Evolutionary conservation across 176 grass and related monocot species (phyloP).

Genomic region (Thalia dealbata): DNA sequence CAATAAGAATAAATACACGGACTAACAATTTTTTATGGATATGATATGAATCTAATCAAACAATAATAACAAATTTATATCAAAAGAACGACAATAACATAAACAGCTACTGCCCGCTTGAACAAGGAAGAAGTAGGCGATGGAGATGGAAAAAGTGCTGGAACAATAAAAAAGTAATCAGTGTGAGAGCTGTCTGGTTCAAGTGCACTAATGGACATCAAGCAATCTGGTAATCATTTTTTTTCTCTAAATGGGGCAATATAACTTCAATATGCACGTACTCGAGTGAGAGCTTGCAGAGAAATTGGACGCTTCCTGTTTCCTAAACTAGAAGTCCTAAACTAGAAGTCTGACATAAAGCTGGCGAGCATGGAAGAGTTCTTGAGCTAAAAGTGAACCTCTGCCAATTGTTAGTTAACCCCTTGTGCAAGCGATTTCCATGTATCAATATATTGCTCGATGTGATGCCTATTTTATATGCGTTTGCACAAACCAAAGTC

Average conservation of each 20-base stretch:
- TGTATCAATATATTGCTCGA: slow-evolving; percentile 4
- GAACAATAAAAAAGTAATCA: background rate
- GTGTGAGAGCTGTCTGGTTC: background rate
- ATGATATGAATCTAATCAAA: too few relatives aligned
- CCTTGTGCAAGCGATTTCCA: slow-evolving; percentile 91
- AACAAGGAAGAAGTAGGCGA: too few relatives aligned
- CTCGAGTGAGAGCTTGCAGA: background rate
- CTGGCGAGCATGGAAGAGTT: slow-evolving; percentile 83
- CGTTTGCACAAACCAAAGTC: background rate
- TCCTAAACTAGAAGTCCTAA: slow-evolving; percentile 22
- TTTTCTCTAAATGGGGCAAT: background rate
- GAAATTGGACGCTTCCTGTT: background rate
- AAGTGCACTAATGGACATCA: background rate
- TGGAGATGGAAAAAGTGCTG: too few relatives aligned
- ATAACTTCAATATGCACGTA: background rate
- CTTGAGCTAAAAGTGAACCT: slow-evolving; percentile 96
- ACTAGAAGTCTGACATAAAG: slow-evolving; percentile 54
- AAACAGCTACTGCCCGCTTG: too few relatives aligned
- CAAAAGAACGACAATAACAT: too few relatives aligned
- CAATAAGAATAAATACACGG: too few relatives aligned
- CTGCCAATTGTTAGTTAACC: slow-evolving; percentile 88
- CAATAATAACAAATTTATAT: too few relatives aligned
- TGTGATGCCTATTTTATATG: background rate
- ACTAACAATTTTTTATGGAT: too few relatives aligned
- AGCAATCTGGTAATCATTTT: background rate